phyloP scores from a whole-genome alignment of 1,284 basidiomycete species.

The Malassezia restricta region DNA sequence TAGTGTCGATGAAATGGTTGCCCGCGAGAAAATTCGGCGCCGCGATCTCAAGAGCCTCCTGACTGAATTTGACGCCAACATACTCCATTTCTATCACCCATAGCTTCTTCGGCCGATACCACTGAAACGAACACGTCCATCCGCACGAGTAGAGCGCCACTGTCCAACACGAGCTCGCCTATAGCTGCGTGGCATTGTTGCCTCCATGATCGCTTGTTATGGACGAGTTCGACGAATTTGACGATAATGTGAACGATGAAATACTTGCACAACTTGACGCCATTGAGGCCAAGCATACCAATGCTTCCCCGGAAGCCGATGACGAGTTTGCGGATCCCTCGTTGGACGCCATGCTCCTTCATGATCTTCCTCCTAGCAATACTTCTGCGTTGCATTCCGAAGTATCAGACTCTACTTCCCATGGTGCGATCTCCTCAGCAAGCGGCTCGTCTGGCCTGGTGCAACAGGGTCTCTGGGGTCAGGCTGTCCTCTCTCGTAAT shows the following conservation, averaged over 20 bases:
- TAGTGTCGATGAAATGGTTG: constrained; percentile 40
- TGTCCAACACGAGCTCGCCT: neutral
- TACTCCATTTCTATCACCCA: constrained; percentile 38
- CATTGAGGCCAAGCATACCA: neutral
- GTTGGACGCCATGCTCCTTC: neutral
- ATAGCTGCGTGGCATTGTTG: neutral
- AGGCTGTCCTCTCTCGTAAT: no score
- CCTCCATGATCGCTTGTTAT: constrained; percentile 3
- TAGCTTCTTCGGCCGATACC: constrained; percentile 12
- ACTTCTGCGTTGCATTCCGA: no score
- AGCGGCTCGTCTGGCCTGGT: no score
- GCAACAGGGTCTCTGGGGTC: no score
- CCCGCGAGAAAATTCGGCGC: constrained; percentile 24
- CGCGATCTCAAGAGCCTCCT: constrained; percentile 22
- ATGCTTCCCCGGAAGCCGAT: neutral
- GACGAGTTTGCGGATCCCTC: constrained; percentile 21
- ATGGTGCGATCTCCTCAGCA: no score
- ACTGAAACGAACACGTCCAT: neutral
- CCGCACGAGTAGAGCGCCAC: neutral
- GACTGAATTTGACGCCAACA: constrained; percentile 21
- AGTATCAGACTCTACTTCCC: no score
- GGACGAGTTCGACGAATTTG: constrained; percentile 17
- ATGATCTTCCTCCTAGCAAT: no score
- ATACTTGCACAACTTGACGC: constrained; percentile 1
- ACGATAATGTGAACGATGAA: constrained; percentile 11